Evolutionary conservation across 2,329 filamentous ascomycete genomes (phyloP).

Genomic region (Curvularia sp.): DNA sequence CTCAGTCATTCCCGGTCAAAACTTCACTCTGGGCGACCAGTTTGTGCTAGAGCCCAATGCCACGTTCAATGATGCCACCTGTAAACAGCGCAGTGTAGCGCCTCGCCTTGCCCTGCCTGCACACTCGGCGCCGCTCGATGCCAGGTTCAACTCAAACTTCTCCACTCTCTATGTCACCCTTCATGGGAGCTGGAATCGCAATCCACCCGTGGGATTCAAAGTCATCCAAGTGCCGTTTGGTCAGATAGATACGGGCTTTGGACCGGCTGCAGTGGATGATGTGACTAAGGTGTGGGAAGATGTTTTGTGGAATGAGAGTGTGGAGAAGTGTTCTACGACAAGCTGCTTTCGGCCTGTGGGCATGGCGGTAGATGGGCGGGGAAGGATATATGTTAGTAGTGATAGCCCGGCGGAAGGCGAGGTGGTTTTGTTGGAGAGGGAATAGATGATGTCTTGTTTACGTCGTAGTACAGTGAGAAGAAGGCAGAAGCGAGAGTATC

Average conservation of each 20-base stretch:
- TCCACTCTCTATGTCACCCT: conserved; percentile 38
- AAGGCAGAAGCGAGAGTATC: neutral
- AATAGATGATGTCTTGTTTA: conserved; percentile 2
- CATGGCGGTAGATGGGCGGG: conserved; percentile 34
- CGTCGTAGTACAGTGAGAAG: neutral
- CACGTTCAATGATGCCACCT: conserved; percentile 38
- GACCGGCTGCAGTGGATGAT: conserved; percentile 17
- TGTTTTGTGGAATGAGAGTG: conserved; percentile 35
- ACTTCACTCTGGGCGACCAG: conserved; percentile 36
- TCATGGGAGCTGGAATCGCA: conserved; percentile 41
- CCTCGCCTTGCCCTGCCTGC: conserved; percentile 32
- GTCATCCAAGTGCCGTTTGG: conserved; percentile 34
- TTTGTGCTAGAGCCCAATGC: conserved; percentile 42
- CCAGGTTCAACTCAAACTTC: conserved; percentile 33
- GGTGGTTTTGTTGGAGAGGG: conserved; percentile 34
- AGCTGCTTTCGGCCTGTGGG: conserved; percentile 41
- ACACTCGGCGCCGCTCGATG: conserved; percentile 41
- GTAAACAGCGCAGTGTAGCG: conserved; percentile 24
- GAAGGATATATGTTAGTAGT: conserved; percentile 41
- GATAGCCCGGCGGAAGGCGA: conserved; percentile 40
- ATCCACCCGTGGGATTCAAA: conserved; percentile 32
- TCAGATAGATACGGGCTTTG: conserved; percentile 20
- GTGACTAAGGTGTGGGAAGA: conserved; percentile 29
- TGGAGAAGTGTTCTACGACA: conserved; percentile 36
- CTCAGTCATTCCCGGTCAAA: conserved; percentile 29